These are phyloP conservation scores for Hibiscus syriacus DNA, from an alignment of 345 rosid species.

Conservation along the genomic window DNA sequence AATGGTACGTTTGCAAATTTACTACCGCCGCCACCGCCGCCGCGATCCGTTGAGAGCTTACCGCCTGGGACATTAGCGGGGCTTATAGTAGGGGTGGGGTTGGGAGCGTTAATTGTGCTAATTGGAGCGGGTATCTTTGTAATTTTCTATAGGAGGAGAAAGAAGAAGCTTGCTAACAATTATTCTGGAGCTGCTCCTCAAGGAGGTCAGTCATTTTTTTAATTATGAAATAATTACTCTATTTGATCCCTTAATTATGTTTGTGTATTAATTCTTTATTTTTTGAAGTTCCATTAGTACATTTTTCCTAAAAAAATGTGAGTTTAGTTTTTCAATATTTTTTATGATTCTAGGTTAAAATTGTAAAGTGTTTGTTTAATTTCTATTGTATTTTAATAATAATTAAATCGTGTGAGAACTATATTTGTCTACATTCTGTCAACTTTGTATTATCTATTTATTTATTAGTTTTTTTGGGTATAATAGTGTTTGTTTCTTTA, in stretches of 20 bases:
- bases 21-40: not conserved
- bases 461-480: not conserved
- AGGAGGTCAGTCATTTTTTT: constrained; percentile 16
- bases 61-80: constrained; percentile 25
- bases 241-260: not conserved
- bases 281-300: not conserved
- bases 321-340: not conserved
- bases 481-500: not conserved
- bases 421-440: not conserved
- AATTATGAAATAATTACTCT: not conserved
- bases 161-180: constrained; percentile 17
- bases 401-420: not conserved
- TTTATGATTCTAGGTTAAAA: not conserved
- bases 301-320: not conserved
- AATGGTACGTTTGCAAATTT: not conserved
- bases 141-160: constrained; percentile 21
- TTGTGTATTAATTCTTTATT: not conserved
- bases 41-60: not conserved
- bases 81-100: constrained; percentile 23
- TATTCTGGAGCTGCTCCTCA: constrained; percentile 1
- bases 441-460: not conserved
- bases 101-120: constrained; percentile 27
- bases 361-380: not conserved
- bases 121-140: constrained; percentile 26
- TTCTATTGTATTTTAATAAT: not conserved